A percentile compares a stretch with the other conserved stretches of the same genome.
Evolutionary conservation across 2,329 filamentous ascomycete genomes (phyloP).

Genomic region (Nemania sp.): DNA sequence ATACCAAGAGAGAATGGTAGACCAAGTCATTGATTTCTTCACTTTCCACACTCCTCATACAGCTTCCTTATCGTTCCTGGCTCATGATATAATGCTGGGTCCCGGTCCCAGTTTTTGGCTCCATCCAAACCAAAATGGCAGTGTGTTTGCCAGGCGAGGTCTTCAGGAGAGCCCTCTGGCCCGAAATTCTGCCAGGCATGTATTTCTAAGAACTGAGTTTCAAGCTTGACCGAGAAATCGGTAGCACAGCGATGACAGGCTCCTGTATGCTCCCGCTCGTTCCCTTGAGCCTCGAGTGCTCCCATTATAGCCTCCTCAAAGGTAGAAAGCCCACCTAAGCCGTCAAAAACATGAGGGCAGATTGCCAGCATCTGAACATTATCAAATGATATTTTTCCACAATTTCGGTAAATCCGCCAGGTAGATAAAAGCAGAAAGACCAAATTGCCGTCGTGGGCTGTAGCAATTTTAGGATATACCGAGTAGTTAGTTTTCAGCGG

Average conservation of each 20-base stretch:
- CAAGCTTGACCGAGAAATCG: conserved; percentile 1
- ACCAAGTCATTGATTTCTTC: too few relatives aligned
- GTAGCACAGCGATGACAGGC: conserved; percentile 1
- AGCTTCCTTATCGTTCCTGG: too few relatives aligned
- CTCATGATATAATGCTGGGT: too few relatives aligned
- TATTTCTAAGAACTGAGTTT: neutral
- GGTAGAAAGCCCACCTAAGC: neutral
- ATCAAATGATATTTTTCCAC: neutral
- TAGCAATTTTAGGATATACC: conserved; percentile 1
- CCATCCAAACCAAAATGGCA: too few relatives aligned
- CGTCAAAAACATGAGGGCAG: conserved; percentile 1
- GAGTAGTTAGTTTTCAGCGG: neutral
- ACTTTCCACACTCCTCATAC: too few relatives aligned
- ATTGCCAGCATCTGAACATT: neutral
- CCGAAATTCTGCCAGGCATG: conserved; percentile 16
- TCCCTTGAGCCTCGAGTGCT: neutral
- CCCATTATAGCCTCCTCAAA: neutral
- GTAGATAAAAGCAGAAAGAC: conserved; percentile 9
- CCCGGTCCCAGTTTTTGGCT: too few relatives aligned
- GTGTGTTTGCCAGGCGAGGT: conserved; percentile 9
- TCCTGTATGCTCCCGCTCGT: neutral
- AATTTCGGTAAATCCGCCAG: neutral
- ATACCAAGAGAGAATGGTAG: too few relatives aligned
- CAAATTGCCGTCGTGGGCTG: neutral
- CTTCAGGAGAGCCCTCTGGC: neutral